A percentile compares a stretch with the other conserved stretches of the same genome.
Conservation (phyloP, 345 rosid species). For the Brassica incana region DNA sequence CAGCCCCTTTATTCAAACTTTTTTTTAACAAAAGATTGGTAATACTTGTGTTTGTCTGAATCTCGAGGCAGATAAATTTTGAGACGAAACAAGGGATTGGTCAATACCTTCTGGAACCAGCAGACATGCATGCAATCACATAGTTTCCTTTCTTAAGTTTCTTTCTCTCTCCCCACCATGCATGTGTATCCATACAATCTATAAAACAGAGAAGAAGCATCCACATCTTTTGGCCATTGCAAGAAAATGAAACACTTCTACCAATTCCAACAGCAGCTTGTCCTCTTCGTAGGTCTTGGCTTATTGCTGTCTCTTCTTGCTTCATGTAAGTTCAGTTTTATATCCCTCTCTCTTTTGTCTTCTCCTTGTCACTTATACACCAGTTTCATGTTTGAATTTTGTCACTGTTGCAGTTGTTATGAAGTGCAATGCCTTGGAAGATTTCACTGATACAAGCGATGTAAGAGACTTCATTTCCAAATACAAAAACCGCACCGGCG, state of each 20-base stretch:
- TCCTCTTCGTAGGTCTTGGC: slow-evolving; percentile 29
- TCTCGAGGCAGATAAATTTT: slow-evolving; percentile 34
- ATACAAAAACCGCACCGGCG: background rate
- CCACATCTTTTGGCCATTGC: slow-evolving; percentile 26
- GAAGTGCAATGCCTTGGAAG: slow-evolving; percentile 17
- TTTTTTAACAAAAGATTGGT: background rate
- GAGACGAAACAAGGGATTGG: slow-evolving; percentile 26
- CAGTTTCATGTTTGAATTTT: background rate
- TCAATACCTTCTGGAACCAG: slow-evolving; percentile 10
- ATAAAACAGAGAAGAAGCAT: slow-evolving; percentile 24
- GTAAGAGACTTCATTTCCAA: background rate
- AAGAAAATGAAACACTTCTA: slow-evolving; percentile 25
- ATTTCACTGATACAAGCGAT: background rate
- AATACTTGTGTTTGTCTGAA: slow-evolving; percentile 13
- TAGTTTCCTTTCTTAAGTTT: background rate
- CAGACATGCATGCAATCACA: slow-evolving; percentile 47
- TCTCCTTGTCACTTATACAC: background rate
- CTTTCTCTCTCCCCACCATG: slow-evolving; percentile 16
- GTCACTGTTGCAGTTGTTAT: slow-evolving; percentile 23
- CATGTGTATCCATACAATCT: slow-evolving; percentile 16
- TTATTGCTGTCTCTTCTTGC: slow-evolving; percentile 31
- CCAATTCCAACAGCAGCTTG: slow-evolving; percentile 23
- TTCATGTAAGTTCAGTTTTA: slow-evolving; percentile 26
- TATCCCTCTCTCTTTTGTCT: background rate
- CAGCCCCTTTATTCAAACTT: slow-evolving; percentile 25